phyloP scores from a whole-genome alignment of 768 basidiomycete genomes.

The Collybia sordida region DNA sequence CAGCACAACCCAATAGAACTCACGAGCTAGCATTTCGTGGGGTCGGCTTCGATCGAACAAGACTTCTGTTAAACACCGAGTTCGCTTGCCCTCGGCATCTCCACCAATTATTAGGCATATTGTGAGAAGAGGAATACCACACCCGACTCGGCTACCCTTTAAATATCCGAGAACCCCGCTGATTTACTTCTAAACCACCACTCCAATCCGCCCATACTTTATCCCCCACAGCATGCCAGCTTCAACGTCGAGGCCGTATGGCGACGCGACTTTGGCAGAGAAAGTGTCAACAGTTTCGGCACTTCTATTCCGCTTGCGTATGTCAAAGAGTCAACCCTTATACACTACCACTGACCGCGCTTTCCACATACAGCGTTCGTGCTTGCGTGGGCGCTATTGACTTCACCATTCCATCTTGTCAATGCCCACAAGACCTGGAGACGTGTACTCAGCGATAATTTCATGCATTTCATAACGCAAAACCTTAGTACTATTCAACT shows the following conservation, averaged over 20 bases:
- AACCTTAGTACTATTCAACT: constrained; percentile 19
- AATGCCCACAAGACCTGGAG: constrained; percentile 20
- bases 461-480: constrained; percentile 6
- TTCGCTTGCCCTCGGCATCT: no score
- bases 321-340: constrained; percentile 1
- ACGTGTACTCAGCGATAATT: constrained; percentile 18
- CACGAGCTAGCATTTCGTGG: no score
- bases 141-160: no score
- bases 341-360: neutral
- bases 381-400: constrained; percentile 14
- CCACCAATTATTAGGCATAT: no score
- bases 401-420: constrained; percentile 12
- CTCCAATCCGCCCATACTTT: no score
- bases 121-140: no score
- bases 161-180: no score
- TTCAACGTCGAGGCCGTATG: constrained; percentile 5
- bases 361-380: constrained; percentile 9
- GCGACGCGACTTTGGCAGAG: constrained; percentile 10
- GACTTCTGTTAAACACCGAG: no score
- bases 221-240: no score
- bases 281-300: constrained; percentile 6
- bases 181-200: no score
- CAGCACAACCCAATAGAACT: no score
- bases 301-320: constrained; percentile 11
- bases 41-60: no score